phyloP scores from a whole-genome alignment of 2,329 filamentous ascomycete species.

The Thermoascus crustaceus region DNA sequence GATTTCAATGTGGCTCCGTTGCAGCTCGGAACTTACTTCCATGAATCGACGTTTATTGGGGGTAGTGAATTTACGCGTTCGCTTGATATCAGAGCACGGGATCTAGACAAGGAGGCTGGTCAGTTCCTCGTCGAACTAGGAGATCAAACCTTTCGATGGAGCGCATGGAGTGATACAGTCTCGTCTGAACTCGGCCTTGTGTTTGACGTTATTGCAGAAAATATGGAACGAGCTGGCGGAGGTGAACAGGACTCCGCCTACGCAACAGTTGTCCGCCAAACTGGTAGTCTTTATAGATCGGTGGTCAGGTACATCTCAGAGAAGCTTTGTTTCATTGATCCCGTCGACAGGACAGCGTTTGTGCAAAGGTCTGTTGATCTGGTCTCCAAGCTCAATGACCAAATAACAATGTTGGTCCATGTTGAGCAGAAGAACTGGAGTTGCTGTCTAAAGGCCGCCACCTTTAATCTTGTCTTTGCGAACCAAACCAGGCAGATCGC shows the following conservation, averaged over 20 bases:
- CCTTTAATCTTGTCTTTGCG: conserved; percentile 28
- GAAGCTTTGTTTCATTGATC: conserved; percentile 45
- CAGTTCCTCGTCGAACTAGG: conserved; percentile 30
- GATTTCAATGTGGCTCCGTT: conserved; percentile 48
- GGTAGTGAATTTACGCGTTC: conserved; percentile 46
- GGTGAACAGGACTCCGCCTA: conserved; percentile 2
- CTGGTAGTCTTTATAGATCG: conserved; percentile 27
- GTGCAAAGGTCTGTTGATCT: conserved; percentile 28
- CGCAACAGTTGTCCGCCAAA: conserved; percentile 9
- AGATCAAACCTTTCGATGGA: conserved; percentile 36
- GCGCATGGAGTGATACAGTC: conserved; percentile 49
- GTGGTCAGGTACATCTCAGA: conserved; percentile 43
- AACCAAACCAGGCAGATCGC: conserved; percentile 33
- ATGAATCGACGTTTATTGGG: conserved; percentile 49
- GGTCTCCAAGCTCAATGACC: conserved; percentile 33
- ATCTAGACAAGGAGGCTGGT: conserved; percentile 38
- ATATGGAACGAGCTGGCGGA: conserved; percentile 10
- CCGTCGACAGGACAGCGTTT: conserved; percentile 45
- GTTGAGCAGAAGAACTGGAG: conserved; percentile 11
- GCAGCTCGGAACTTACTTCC: conserved; percentile 46
- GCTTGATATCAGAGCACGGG: conserved; percentile 31
- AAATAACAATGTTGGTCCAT: conserved; percentile 15
- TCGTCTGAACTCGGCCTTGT: conserved; percentile 38
- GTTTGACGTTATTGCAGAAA: conserved; percentile 25
- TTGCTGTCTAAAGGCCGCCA: conserved; percentile 16